These are phyloP conservation scores for Candida qinlingensis DNA, from an alignment of 805 yeast genomes.

Conservation along the genomic window DNA sequence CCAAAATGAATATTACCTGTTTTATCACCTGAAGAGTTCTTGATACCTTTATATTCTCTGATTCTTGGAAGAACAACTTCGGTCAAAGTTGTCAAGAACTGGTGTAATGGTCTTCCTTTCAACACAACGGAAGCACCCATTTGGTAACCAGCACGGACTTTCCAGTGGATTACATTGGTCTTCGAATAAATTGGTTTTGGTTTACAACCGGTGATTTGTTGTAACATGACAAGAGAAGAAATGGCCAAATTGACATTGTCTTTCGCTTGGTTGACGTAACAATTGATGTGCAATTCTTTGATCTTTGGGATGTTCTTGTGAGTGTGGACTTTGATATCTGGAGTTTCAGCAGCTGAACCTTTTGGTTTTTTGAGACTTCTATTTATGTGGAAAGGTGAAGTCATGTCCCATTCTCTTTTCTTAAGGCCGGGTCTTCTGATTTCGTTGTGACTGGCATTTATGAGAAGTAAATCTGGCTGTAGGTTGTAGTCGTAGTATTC, in stretches of 20 bases:
- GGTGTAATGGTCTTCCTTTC: constrained; percentile 76
- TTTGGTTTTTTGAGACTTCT: constrained; percentile 72
- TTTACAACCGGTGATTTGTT: constrained; percentile 91
- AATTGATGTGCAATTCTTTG: constrained; percentile 62
- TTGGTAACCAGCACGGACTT: constrained; percentile 77
- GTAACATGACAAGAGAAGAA: constrained; percentile 72
- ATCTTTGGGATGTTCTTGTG: constrained; percentile 68
- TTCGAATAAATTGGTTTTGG: constrained; percentile 70
- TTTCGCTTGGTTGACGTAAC: constrained; percentile 70
- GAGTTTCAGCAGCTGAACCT: constrained; percentile 71
- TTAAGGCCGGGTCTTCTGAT: constrained; percentile 52
- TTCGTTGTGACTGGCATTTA: constrained; percentile 67
- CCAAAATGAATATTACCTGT: constrained; percentile 87
- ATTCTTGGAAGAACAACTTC: constrained; percentile 92
- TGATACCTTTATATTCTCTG: constrained; percentile 79
- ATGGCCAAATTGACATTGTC: constrained; percentile 68
- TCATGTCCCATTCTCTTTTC: constrained; percentile 78
- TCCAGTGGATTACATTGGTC: constrained; percentile 81
- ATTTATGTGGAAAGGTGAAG: constrained; percentile 84
- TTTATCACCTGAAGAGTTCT: constrained; percentile 72
- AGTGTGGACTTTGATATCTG: constrained; percentile 65
- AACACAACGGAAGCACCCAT: constrained; percentile 86
- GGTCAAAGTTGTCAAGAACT: constrained; percentile 78
- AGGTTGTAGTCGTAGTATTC: constrained; percentile 75
- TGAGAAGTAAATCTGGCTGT: constrained; percentile 70